Conservation (phyloP, 116 monocot species). For the Iris pallida region DNA sequence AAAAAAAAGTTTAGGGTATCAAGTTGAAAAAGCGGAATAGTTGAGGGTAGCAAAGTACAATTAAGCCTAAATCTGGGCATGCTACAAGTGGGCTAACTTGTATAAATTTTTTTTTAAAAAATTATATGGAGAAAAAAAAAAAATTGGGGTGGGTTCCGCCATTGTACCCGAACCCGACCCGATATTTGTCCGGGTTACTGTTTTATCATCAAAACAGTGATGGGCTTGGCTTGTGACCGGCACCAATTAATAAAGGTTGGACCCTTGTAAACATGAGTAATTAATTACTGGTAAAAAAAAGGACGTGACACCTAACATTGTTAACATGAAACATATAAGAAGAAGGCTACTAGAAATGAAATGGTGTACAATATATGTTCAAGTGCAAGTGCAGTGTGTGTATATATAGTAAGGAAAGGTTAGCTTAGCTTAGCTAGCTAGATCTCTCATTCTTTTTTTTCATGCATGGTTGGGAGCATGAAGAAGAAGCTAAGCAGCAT, state of each 20-base stretch:
- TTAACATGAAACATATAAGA: background rate
- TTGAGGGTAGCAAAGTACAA: too few species aligned
- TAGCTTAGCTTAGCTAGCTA: background rate
- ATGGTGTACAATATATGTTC: background rate
- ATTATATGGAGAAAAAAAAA: too few species aligned
- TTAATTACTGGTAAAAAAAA: slow-evolving; percentile 4
- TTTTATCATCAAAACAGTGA: background rate
- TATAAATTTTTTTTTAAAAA: too few species aligned
- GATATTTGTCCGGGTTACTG: too few species aligned
- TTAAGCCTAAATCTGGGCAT: too few species aligned
- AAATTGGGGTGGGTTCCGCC: too few species aligned
- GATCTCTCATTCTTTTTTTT: background rate
- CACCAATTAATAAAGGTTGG: background rate
- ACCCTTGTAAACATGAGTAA: background rate
- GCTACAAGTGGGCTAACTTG: too few species aligned
- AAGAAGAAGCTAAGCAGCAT: slow-evolving; percentile 65
- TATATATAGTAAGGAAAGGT: too few species aligned
- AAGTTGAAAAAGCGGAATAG: too few species aligned
- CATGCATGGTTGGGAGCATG: background rate
- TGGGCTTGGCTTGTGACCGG: background rate
- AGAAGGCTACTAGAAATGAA: background rate
- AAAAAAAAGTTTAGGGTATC: too few species aligned
- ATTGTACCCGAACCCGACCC: too few species aligned
- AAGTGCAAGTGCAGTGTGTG: background rate
- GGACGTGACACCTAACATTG: slow-evolving; percentile 7